These are phyloP conservation scores for Glonium stellatum DNA, from an alignment of 495 filamentous ascomycete species.

Conservation along the genomic window DNA sequence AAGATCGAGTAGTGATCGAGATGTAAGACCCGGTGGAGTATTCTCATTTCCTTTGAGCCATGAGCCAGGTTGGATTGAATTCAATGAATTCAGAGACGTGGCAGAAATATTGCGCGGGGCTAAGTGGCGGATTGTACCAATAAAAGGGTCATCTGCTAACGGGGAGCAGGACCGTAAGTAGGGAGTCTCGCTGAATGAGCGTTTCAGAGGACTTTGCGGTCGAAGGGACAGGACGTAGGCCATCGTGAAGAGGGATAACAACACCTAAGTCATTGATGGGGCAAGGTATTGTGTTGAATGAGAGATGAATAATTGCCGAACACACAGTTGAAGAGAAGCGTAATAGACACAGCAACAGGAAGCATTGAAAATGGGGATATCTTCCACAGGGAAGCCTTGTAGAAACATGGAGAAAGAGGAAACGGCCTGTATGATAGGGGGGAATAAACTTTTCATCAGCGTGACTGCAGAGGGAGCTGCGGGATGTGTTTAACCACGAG, in stretches of 20 bases:
- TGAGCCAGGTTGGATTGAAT: conserved; percentile 8
- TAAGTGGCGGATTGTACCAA: conserved; percentile 13
- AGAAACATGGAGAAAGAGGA: not conserved
- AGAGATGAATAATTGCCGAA: conserved; percentile 25
- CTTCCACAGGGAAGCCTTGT: not conserved
- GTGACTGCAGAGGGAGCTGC: no score
- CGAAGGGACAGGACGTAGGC: conserved; percentile 31
- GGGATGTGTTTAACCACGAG: no score
- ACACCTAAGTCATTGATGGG: conserved; percentile 14
- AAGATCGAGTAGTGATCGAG: not conserved
- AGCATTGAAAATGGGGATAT: not conserved
- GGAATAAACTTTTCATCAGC: not conserved
- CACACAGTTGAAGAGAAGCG: conserved; percentile 7
- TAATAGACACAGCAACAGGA: not conserved
- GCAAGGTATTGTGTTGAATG: conserved; percentile 10
- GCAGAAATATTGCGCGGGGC: conserved; percentile 21
- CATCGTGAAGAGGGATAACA: conserved; percentile 16
- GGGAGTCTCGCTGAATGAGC: conserved; percentile 31
- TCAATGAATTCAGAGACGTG: conserved; percentile 21
- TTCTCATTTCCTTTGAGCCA: conserved; percentile 25
- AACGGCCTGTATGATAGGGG: not conserved
- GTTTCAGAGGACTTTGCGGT: conserved; percentile 30
- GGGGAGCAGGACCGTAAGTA: conserved; percentile 24
- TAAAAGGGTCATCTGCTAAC: conserved; percentile 7
- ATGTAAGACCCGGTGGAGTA: conserved; percentile 14